A percentile compares a stretch with the other conserved stretches of the same genome.
Evolutionary conservation across 495 filamentous ascomycete species (phyloP).

Genomic region (Podospora sp.): DNA sequence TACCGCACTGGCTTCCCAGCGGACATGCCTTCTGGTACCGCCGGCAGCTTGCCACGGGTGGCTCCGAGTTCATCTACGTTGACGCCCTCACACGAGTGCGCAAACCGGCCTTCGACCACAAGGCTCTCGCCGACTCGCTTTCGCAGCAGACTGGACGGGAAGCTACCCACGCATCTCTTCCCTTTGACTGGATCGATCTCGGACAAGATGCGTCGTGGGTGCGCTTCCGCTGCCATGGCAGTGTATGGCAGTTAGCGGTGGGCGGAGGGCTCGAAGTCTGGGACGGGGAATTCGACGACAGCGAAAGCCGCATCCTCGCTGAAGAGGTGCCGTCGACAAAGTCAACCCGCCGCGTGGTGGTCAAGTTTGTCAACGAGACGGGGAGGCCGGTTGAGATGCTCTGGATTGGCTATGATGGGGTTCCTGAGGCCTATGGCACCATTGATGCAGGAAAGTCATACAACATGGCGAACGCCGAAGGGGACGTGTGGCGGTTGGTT

Average conservation of each 20-base stretch:
- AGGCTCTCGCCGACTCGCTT: neutral
- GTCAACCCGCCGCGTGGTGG: too few relatives aligned
- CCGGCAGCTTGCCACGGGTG: neutral
- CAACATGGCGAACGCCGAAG: too few relatives aligned
- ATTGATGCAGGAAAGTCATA: too few relatives aligned
- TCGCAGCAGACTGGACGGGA: neutral
- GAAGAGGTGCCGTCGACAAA: too few relatives aligned
- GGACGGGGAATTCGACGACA: slow-evolving; percentile 5
- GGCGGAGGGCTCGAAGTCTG: neutral
- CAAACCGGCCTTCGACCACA: slow-evolving; percentile 9
- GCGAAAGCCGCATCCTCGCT: neutral
- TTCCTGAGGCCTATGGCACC: too few relatives aligned
- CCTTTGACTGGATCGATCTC: slow-evolving; percentile 8
- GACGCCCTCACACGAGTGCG: neutral
- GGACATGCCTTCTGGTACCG: slow-evolving; percentile 8
- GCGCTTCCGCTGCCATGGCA: slow-evolving; percentile 4
- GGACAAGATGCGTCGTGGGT: slow-evolving; percentile 1
- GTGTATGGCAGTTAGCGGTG: neutral
- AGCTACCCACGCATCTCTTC: neutral
- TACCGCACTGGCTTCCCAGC: slow-evolving; percentile 13
- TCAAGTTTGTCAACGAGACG: too few relatives aligned
- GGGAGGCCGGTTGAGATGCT: too few relatives aligned
- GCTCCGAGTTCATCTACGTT: slow-evolving; percentile 10
- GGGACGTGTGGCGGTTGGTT: too few relatives aligned
- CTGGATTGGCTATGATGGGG: too few relatives aligned